These are phyloP conservation scores for Exophiala aquamarina DNA, from an alignment of 2,329 filamentous ascomycete genomes.

Conservation along the genomic window DNA sequence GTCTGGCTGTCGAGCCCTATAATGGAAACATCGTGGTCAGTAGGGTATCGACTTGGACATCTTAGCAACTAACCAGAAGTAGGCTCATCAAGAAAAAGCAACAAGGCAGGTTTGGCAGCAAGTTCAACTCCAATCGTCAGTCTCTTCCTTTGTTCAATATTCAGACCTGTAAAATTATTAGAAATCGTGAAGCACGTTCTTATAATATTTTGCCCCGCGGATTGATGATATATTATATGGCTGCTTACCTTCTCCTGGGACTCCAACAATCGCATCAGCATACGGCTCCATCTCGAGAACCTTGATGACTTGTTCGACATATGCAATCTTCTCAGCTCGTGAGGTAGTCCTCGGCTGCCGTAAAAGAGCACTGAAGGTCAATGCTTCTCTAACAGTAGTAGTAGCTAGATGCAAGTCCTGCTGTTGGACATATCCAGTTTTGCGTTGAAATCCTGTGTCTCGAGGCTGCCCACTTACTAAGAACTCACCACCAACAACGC, in stretches of 20 bases:
- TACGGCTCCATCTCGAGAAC: constrained; percentile 88
- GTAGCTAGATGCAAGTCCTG: constrained; percentile 86
- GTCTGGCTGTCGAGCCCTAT: constrained; percentile 92
- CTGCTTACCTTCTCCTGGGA: constrained; percentile 81
- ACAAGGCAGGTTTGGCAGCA: constrained; percentile 82
- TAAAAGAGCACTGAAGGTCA: constrained; percentile 81
- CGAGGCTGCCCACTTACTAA: constrained; percentile 73
- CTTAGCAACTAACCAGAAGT: too few species aligned
- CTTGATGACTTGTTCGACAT: constrained; percentile 88
- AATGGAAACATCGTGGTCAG: too few species aligned
- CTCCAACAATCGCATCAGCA: constrained; percentile 86
- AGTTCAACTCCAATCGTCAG: constrained; percentile 96
- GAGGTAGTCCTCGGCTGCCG: constrained; percentile 77
- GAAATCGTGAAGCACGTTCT: too few species aligned
- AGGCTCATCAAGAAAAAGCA: constrained; percentile 92
- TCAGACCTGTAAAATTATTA: too few species aligned
- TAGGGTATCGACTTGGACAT: too few species aligned
- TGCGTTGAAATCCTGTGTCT: constrained; percentile 83
- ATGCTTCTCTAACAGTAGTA: constrained; percentile 81
- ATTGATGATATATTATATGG: too few species aligned
- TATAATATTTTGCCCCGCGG: too few species aligned
- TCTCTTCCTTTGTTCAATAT: constrained; percentile 67
- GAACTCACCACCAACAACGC: constrained; percentile 85
- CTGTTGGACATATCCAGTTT: constrained; percentile 89
- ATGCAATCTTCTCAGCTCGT: constrained; percentile 74